phyloP scores from a whole-genome alignment of 2,329 filamentous ascomycete species.

The Trichoderma sp. region DNA sequence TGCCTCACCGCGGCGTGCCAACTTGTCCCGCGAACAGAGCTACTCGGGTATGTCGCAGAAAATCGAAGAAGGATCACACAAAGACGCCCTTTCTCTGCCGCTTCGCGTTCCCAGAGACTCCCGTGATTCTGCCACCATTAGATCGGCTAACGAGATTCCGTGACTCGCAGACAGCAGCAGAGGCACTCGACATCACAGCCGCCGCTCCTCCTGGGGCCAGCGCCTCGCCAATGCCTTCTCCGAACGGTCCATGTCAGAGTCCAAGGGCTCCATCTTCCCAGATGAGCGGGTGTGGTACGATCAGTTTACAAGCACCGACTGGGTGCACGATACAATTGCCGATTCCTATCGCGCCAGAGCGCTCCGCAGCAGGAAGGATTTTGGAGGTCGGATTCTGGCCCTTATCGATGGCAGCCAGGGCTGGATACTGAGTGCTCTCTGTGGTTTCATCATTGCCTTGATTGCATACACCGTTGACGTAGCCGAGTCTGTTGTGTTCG shows the following conservation, averaged over 20 bases:
- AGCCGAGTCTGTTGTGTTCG: slow-evolving; percentile 81
- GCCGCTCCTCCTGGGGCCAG: slow-evolving; percentile 60
- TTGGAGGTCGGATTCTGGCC: slow-evolving; percentile 75
- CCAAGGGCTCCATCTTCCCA: slow-evolving; percentile 66
- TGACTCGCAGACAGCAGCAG: slow-evolving; percentile 42
- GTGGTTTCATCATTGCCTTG: slow-evolving; percentile 80
- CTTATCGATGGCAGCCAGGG: slow-evolving; percentile 87
- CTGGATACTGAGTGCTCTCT: slow-evolving; percentile 90
- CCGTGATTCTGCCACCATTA: not conserved
- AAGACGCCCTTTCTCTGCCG: not conserved
- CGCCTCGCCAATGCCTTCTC: slow-evolving; percentile 64
- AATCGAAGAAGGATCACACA: not conserved
- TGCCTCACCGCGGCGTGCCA: slow-evolving; percentile 36
- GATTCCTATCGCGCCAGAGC: slow-evolving; percentile 88
- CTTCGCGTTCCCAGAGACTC: not conserved
- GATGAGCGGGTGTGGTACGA: slow-evolving; percentile 98
- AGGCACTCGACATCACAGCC: slow-evolving; percentile 55
- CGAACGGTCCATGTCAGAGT: slow-evolving; percentile 62
- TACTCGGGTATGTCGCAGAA: slow-evolving; percentile 42
- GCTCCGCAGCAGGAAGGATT: slow-evolving; percentile 77
- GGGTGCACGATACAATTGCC: slow-evolving; percentile 96
- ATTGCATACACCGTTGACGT: slow-evolving; percentile 90
- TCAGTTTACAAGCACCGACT: slow-evolving; percentile 96
- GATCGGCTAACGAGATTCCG: not conserved
- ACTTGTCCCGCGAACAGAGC: slow-evolving; percentile 48